Percentiles rank a stretch among this genome's conserved stretches.
phyloP scores from a whole-genome alignment of 208 protist species.

The Porcisia deanei region DNA sequence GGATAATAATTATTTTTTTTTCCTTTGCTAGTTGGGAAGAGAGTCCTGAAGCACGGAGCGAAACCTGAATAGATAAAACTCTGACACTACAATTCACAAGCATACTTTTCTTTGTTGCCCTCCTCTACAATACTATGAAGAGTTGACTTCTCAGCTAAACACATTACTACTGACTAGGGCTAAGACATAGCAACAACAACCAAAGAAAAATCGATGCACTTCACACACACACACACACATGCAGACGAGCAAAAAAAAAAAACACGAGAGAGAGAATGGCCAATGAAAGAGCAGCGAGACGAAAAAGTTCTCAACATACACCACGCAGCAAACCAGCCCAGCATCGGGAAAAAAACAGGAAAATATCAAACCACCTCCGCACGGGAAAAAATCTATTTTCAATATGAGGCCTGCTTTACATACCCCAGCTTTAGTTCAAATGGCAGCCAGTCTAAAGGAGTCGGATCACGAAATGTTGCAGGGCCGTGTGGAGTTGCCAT shows the following conservation, averaged over 20 bases:
- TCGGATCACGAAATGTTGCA: slow-evolving; percentile 82
- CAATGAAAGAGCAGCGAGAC: background rate
- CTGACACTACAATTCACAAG: slow-evolving; percentile 23
- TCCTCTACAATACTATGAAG: background rate
- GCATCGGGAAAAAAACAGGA: background rate
- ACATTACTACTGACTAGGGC: slow-evolving; percentile 2
- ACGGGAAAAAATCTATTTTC: slow-evolving; percentile 20
- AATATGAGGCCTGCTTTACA: slow-evolving; percentile 90
- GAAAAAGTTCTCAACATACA: slow-evolving; percentile 9
- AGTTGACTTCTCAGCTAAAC: slow-evolving; percentile 1
- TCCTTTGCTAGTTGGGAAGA: slow-evolving; percentile 1
- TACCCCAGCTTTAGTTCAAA: slow-evolving; percentile 91
- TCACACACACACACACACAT: background rate
- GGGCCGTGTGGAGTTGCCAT: slow-evolving; percentile 71
- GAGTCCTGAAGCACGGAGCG: slow-evolving; percentile 25
- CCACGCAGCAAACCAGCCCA: slow-evolving; percentile 1
- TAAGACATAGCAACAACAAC: background rate
- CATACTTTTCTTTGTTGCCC: background rate
- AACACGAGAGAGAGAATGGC: background rate
- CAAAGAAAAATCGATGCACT: background rate
- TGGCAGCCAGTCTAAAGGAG: slow-evolving; percentile 89
- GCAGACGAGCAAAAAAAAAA: background rate
- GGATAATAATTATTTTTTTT: slow-evolving; percentile 13
- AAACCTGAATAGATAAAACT: slow-evolving; percentile 7
- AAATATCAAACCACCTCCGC: background rate